A percentile compares a stretch with the other conserved stretches of the same genome.
These are phyloP conservation scores for Scedosporium minutisporum DNA, from an alignment of 2,329 filamentous ascomycete genomes.

Conservation along the genomic window DNA sequence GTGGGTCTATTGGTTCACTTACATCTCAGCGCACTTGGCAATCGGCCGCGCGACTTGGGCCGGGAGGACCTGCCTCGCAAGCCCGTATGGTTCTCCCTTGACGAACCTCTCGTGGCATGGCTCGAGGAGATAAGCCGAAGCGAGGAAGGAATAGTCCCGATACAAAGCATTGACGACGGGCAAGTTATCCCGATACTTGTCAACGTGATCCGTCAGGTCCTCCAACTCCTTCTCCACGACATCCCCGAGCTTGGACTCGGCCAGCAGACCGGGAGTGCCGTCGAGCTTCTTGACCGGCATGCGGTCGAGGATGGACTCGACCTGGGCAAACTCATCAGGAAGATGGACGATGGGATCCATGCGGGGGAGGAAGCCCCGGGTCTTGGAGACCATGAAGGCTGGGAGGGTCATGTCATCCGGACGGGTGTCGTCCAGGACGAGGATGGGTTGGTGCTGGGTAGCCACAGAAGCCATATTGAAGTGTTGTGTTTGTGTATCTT, in stretches of 20 bases:
- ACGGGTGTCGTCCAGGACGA: slow-evolving; percentile 53
- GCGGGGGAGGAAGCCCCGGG: slow-evolving; percentile 64
- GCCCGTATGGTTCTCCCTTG: slow-evolving; percentile 65
- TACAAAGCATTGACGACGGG: slow-evolving; percentile 79
- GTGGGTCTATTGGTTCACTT: slow-evolving; percentile 30
- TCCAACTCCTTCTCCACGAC: slow-evolving; percentile 66
- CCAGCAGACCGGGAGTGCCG: slow-evolving; percentile 69
- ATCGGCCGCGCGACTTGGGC: slow-evolving; percentile 70
- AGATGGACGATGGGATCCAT: slow-evolving; percentile 52
- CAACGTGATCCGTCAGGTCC: slow-evolving; percentile 64
- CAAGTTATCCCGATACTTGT: slow-evolving; percentile 63
- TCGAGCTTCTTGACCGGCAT: slow-evolving; percentile 71
- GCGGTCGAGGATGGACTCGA: slow-evolving; percentile 62
- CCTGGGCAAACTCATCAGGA: slow-evolving; percentile 61
- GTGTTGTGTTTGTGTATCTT: slow-evolving; percentile 6
- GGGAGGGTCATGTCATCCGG: slow-evolving; percentile 55
- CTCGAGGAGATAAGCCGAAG: slow-evolving; percentile 82
- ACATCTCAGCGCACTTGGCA: slow-evolving; percentile 76
- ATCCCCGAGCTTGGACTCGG: slow-evolving; percentile 62
- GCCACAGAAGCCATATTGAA: slow-evolving; percentile 7
- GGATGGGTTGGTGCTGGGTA: slow-evolving; percentile 31
- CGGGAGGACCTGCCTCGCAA: slow-evolving; percentile 66
- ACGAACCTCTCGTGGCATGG: slow-evolving; percentile 72
- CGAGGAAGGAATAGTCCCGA: slow-evolving; percentile 83
- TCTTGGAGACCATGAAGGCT: slow-evolving; percentile 71